Evolutionary conservation across 75 land plant species (phyloP).

Genomic region (Selaginella moellendorffii): DNA sequence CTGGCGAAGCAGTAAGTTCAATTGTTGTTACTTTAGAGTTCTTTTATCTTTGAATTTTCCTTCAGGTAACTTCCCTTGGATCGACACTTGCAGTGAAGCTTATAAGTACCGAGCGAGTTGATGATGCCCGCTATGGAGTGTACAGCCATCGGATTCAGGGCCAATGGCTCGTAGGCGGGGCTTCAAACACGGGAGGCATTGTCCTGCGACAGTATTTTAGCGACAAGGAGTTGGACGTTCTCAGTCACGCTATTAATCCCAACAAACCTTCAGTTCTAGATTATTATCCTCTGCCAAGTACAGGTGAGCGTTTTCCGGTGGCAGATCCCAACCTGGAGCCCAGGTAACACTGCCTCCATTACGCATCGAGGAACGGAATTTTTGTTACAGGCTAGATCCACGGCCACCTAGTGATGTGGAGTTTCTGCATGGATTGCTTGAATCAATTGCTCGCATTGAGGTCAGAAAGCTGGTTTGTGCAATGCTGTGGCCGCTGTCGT

Average conservation of each 20-base stretch:
- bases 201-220: slow-evolving; percentile 42
- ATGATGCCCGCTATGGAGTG: slow-evolving; percentile 55
- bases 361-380: background rate
- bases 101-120: slow-evolving; percentile 39
- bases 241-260: slow-evolving; percentile 42
- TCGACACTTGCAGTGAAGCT: slow-evolving; percentile 56
- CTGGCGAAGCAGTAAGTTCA: slow-evolving; percentile 47
- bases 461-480: too few species aligned
- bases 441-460: slow-evolving; percentile 63
- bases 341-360: slow-evolving; percentile 21
- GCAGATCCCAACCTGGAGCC: slow-evolving; percentile 45
- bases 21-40: background rate
- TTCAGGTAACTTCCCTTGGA: slow-evolving; percentile 53
- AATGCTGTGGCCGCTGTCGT: background rate
- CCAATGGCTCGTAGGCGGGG: slow-evolving; percentile 66
- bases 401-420: slow-evolving; percentile 45
- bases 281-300: slow-evolving; percentile 37
- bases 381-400: slow-evolving; percentile 30
- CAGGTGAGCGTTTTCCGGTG: slow-evolving; percentile 59
- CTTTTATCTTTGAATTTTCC: background rate
- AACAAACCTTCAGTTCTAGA: slow-evolving; percentile 32
- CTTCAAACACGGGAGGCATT: slow-evolving; percentile 62
- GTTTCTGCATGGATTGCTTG: slow-evolving; percentile 51
- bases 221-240: slow-evolving; percentile 28
- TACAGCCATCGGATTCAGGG: slow-evolving; percentile 53